phyloP scores from a whole-genome alignment of 345 rosid genomes.

The Eucalyptus polybractea region DNA sequence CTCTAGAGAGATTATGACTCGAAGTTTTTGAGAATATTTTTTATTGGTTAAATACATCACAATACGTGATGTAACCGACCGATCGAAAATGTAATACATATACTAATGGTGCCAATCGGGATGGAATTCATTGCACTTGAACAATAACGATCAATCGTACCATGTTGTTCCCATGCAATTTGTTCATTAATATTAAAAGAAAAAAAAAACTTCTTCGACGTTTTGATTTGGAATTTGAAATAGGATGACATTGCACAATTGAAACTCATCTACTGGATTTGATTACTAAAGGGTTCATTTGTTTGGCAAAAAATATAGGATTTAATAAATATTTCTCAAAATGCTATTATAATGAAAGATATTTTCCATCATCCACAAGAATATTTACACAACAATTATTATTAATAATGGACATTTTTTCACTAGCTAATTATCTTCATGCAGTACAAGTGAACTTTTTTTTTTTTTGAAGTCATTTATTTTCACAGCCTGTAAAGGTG shows the following conservation, averaged over 20 bases:
- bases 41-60: no score
- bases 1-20: rapidly evolving
- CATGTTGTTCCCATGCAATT: not conserved
- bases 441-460: rapidly evolving
- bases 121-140: rapidly evolving
- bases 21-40: not conserved
- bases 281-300: not conserved
- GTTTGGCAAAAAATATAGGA: no score
- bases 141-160: not conserved
- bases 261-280: not conserved
- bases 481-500: rapidly evolving
- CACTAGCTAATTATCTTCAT: no score
- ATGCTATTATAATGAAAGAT: no score
- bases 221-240: no score
- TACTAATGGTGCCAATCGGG: rapidly evolving
- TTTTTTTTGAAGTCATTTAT: no score
- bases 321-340: no score
- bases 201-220: rapidly evolving
- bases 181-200: no score
- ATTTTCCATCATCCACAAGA: not conserved
- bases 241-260: no score
- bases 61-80: rapidly evolving
- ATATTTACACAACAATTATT: no score
- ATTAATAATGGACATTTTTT: no score
- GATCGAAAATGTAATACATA: not conserved